A percentile compares a stretch with the other conserved stretches of the same genome.
phyloP scores from a whole-genome alignment of 2,329 filamentous ascomycete species.

The Paraphaeosphaeria sporulosa region DNA sequence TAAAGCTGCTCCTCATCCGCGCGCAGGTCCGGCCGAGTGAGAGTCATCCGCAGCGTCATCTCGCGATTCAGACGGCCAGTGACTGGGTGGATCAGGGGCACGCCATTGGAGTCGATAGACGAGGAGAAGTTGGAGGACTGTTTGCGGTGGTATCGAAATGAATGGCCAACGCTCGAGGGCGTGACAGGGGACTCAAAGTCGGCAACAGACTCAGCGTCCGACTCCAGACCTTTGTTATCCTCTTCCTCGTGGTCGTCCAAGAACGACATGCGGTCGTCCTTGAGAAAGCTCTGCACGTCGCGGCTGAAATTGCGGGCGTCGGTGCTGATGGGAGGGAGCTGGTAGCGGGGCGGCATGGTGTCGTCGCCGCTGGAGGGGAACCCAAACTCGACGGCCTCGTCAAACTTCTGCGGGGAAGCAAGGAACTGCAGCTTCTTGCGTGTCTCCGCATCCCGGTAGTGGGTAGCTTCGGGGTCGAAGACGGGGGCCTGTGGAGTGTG shows the following conservation, averaged over 20 bases:
- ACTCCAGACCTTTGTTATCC: slow-evolving; percentile 42
- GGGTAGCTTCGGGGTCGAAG: slow-evolving; percentile 74
- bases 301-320: slow-evolving; percentile 56
- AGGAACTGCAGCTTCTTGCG: slow-evolving; percentile 86
- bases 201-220: slow-evolving; percentile 41
- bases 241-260: slow-evolving; percentile 42
- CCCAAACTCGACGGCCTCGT: slow-evolving; percentile 92
- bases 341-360: slow-evolving; percentile 31
- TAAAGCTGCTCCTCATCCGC: slow-evolving; percentile 76
- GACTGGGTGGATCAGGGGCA: slow-evolving; percentile 32
- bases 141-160: slow-evolving; percentile 44
- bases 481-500: slow-evolving; percentile 36
- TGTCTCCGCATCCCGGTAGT: slow-evolving; percentile 91
- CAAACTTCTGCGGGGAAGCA: slow-evolving; percentile 91
- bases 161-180: slow-evolving; percentile 44
- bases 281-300: slow-evolving; percentile 64
- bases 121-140: slow-evolving; percentile 43
- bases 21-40: slow-evolving; percentile 87
- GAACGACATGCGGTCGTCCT: slow-evolving; percentile 62
- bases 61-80: slow-evolving; percentile 66
- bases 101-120: slow-evolving; percentile 40
- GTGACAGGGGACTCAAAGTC: slow-evolving; percentile 48
- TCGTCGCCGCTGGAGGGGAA: slow-evolving; percentile 68
- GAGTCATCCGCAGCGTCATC: slow-evolving; percentile 96
- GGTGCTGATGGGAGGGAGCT: slow-evolving; percentile 44